Evolutionary conservation across 1,284 basidiomycete species (phyloP).

Genomic region (Irpex lacteus): DNA sequence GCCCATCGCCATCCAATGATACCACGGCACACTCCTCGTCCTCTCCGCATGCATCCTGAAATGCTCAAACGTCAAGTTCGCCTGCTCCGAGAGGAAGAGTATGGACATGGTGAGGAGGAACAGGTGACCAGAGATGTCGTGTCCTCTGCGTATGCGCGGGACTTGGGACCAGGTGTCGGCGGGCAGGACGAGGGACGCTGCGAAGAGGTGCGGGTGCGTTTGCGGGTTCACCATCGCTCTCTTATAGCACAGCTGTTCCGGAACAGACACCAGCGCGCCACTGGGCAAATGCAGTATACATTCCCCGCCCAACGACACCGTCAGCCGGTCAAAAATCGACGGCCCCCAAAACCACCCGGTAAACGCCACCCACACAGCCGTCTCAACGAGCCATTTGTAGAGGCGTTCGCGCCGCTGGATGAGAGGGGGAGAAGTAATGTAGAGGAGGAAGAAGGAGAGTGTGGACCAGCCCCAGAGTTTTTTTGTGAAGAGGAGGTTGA

Average conservation of each 20-base stretch:
- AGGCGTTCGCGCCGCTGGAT: constrained; percentile 43
- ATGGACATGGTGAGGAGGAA: constrained; percentile 88
- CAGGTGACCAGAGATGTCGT: constrained; percentile 93
- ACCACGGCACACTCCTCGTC: constrained; percentile 27
- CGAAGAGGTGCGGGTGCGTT: constrained; percentile 69
- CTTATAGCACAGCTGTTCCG: constrained; percentile 58
- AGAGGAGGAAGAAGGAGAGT: constrained; percentile 58
- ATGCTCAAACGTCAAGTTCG: constrained; percentile 45
- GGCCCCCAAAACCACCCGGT: constrained; percentile 94
- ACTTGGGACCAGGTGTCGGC: constrained; percentile 39
- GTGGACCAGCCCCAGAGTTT: constrained; percentile 91
- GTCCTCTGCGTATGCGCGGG: constrained; percentile 72
- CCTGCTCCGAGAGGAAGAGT: constrained; percentile 79
- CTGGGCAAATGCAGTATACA: constrained; percentile 71
- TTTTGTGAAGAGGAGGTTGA: constrained; percentile 91
- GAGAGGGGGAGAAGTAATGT: constrained; percentile 48
- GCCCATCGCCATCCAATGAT: constrained; percentile 46
- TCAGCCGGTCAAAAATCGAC: constrained; percentile 74
- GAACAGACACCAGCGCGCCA: constrained; percentile 50
- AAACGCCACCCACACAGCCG: constrained; percentile 72
- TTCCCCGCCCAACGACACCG: constrained; percentile 75
- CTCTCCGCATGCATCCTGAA: constrained; percentile 9
- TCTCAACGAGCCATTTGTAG: constrained; percentile 62
- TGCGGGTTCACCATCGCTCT: constrained; percentile 50
- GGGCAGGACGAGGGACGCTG: constrained; percentile 36